Conservation (phyloP, 169 alveolate genomes). For the Sarcocystis neurona region DNA sequence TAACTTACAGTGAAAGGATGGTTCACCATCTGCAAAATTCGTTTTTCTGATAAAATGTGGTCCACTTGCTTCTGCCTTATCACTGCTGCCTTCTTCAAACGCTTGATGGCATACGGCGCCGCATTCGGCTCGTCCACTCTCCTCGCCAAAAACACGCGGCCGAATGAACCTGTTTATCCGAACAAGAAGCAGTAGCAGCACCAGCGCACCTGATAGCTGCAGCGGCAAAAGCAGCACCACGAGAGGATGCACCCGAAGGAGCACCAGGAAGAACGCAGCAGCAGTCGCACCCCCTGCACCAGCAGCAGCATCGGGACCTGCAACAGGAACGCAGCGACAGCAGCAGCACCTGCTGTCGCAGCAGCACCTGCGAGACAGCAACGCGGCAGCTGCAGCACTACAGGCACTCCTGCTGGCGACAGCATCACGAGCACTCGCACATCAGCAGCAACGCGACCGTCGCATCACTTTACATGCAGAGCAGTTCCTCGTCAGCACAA, state of each 20-base stretch:
- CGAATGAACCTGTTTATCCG: constrained; percentile 83
- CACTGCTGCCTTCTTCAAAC: constrained; percentile 79
- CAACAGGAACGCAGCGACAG: background rate
- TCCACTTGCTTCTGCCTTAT: constrained; percentile 81
- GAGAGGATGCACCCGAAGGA: background rate
- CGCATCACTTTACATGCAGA: too few relatives aligned
- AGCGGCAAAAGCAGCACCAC: background rate
- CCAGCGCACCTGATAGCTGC: background rate
- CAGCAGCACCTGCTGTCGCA: background rate
- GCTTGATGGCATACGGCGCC: constrained; percentile 78
- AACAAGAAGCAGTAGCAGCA: constrained; percentile 4
- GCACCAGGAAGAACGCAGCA: background rate
- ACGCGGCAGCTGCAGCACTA: too few relatives aligned
- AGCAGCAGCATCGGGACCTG: background rate
- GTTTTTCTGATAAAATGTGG: constrained; percentile 81
- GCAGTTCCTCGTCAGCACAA: too few relatives aligned
- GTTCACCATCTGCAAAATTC: constrained; percentile 68
- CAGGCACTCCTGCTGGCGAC: too few relatives aligned
- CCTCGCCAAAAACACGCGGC: constrained; percentile 87
- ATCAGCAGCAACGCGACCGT: too few relatives aligned
- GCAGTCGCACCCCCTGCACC: background rate
- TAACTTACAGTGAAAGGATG: constrained; percentile 70
- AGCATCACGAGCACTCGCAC: too few relatives aligned
- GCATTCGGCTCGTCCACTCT: constrained; percentile 63
- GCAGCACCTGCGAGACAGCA: too few relatives aligned